These are phyloP conservation scores for Nigrospora osmanthi DNA, from an alignment of 2,329 filamentous ascomycete genomes.

Conservation along the genomic window DNA sequence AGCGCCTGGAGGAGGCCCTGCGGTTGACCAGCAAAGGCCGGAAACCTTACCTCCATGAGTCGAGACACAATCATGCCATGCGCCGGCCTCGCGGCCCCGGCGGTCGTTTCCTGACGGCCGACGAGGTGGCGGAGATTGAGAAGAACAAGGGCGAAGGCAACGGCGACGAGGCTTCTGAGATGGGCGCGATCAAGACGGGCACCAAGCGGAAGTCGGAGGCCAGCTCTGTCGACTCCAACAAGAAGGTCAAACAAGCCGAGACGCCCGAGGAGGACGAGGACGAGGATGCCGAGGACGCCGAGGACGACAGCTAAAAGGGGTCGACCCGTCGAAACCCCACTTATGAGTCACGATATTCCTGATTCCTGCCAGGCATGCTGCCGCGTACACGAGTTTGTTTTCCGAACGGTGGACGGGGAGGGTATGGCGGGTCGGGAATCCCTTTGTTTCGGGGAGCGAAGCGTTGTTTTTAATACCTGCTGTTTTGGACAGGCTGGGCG, in stretches of 20 bases:
- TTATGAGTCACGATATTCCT: constrained; percentile 24
- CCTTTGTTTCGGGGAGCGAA: constrained; percentile 15
- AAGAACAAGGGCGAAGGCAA: constrained; percentile 44
- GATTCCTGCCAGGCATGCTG: constrained; percentile 14
- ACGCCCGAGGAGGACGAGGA: constrained; percentile 37
- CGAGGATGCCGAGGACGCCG: constrained; percentile 30
- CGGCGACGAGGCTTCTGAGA: constrained; percentile 22
- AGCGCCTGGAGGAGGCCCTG: constrained; percentile 87
- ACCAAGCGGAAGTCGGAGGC: constrained; percentile 55
- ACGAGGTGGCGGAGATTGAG: constrained; percentile 89
- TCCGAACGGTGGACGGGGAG: constrained; percentile 13
- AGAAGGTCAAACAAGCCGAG: constrained; percentile 40
- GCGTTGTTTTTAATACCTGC: constrained; percentile 13
- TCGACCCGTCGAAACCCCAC: constrained; percentile 7
- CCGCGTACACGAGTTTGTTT: constrained; percentile 13
- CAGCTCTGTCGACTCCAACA: constrained; percentile 38
- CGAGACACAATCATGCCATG: constrained; percentile 97
- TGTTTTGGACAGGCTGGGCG: constrained; percentile 1
- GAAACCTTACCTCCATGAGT: constrained; percentile 96
- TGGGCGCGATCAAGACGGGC: constrained; percentile 27
- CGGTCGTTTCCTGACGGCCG: constrained; percentile 90
- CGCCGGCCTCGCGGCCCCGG: constrained; percentile 86
- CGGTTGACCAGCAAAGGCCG: constrained; percentile 89
- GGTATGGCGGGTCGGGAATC: constrained; percentile 17
- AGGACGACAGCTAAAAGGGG: constrained; percentile 29